These are phyloP conservation scores for Chimonanthus salicifolius DNA, from an alignment of 164 flowering plant genomes.

Conservation along the genomic window DNA sequence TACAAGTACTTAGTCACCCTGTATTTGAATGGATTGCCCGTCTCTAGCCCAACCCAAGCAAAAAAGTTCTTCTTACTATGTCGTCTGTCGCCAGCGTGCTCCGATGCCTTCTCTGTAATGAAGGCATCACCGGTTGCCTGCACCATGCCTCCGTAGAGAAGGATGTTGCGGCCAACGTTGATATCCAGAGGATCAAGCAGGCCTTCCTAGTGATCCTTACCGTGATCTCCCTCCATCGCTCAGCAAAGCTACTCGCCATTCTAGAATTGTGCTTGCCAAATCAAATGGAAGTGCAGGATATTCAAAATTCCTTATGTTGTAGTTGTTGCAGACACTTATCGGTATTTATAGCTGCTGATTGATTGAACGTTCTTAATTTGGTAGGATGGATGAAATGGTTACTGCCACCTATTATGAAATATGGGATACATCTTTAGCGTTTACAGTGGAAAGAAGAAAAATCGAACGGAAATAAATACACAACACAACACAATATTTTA, in stretches of 20 bases:
- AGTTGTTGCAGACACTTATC: too few relatives aligned
- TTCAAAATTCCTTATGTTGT: too few relatives aligned
- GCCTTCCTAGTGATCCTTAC: slow-evolving; percentile 41
- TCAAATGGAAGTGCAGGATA: too few relatives aligned
- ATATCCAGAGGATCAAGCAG: slow-evolving; percentile 53
- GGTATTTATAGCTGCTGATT: too few relatives aligned
- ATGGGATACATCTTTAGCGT: too few relatives aligned
- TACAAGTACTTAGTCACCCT: slow-evolving; percentile 35
- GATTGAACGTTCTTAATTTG: too few relatives aligned
- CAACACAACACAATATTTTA: too few relatives aligned
- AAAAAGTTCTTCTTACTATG: slow-evolving; percentile 27
- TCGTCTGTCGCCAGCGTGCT: slow-evolving; percentile 32
- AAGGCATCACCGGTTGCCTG: slow-evolving; percentile 40
- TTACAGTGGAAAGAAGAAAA: too few relatives aligned
- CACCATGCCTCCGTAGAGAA: slow-evolving; percentile 44
- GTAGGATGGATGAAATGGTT: too few relatives aligned
- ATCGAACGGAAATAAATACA: too few relatives aligned
- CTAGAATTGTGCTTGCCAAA: too few relatives aligned
- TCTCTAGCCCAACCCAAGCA: slow-evolving; percentile 21
- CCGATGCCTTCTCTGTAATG: slow-evolving; percentile 29
- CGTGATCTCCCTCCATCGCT: slow-evolving; percentile 46
- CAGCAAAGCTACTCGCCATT: slow-evolving; percentile 15
- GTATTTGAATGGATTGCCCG: slow-evolving; percentile 23
- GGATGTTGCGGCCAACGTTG: slow-evolving; percentile 42
- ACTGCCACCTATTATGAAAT: too few relatives aligned